phyloP scores from a whole-genome alignment of 1,284 basidiomycete species.

The Microbotryomycetes sp. region DNA sequence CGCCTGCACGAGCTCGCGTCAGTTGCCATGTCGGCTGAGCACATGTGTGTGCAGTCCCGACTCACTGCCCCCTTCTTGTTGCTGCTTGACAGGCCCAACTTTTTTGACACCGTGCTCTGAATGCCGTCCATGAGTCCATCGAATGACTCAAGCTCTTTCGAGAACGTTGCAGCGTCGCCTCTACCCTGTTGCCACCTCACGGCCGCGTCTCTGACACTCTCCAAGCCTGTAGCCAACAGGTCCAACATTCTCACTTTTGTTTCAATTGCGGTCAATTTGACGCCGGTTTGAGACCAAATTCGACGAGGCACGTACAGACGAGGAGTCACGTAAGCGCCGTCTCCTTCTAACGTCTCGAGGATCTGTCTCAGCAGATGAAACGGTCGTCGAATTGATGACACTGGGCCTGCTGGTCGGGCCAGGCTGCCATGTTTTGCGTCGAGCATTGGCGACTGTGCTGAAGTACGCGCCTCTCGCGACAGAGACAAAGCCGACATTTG shows the following conservation, averaged over 20 bases:
- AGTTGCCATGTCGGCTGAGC: not conserved
- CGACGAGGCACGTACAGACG: slow-evolving; percentile 79
- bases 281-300: slow-evolving; percentile 77
- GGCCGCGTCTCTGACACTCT: slow-evolving; percentile 62
- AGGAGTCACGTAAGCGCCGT: slow-evolving; percentile 81
- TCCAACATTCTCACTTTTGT: slow-evolving; percentile 81
- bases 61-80: slow-evolving; percentile 66
- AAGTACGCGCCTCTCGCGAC: slow-evolving; percentile 3
- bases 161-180: slow-evolving; percentile 53
- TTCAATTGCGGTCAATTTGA: slow-evolving; percentile 68
- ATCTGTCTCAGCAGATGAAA: slow-evolving; percentile 84
- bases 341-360: slow-evolving; percentile 56
- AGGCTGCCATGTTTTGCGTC: not conserved
- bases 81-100: slow-evolving; percentile 76
- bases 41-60: slow-evolving; percentile 21
- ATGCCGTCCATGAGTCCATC: slow-evolving; percentile 77
- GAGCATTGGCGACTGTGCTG: not conserved
- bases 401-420: slow-evolving; percentile 1
- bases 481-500: not conserved
- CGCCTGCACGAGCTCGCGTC: slow-evolving; percentile 27
- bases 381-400: slow-evolving; percentile 55
- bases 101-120: slow-evolving; percentile 57
- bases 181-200: slow-evolving; percentile 54
- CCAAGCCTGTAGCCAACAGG: slow-evolving; percentile 64
- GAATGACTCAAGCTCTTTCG: slow-evolving; percentile 54